phyloP scores from a whole-genome alignment of 78 protist species.

The Guillardia theta region DNA sequence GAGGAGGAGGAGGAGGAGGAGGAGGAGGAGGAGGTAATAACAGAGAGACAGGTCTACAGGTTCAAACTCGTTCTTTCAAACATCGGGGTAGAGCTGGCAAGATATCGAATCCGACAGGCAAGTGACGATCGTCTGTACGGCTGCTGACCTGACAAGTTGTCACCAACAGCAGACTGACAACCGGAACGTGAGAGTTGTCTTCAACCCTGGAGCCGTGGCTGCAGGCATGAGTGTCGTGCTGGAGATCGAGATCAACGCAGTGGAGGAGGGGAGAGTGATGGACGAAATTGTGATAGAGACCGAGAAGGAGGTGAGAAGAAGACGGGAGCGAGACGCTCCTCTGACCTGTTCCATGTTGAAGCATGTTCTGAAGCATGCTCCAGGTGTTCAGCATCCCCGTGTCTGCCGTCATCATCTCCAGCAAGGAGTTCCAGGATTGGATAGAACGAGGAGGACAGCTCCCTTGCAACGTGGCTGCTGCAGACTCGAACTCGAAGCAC shows the following conservation, averaged over 20 bases:
- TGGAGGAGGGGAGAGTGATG: not conserved
- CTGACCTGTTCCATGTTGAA: too few relatives aligned
- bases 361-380: too few relatives aligned
- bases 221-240: constrained; percentile 19
- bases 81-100: not conserved
- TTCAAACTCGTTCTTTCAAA: not conserved
- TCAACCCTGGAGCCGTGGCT: constrained; percentile 30
- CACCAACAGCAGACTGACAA: too few relatives aligned
- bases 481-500: not conserved
- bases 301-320: not conserved
- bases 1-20: too few relatives aligned
- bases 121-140: too few relatives aligned
- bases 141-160: too few relatives aligned
- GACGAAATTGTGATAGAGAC: not conserved
- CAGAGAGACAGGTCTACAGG: too few relatives aligned
- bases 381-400: not conserved
- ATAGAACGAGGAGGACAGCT: not conserved
- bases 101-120: not conserved
- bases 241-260: not conserved
- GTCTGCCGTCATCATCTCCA: not conserved
- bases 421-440: not conserved
- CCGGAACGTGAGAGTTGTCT: not conserved
- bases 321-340: not conserved
- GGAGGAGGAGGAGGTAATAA: too few relatives aligned
- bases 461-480: not conserved